Percentiles rank a stretch among this genome's conserved stretches.
Conservation (phyloP, 1,139 yeast species). For the Candida sp. region DNA sequence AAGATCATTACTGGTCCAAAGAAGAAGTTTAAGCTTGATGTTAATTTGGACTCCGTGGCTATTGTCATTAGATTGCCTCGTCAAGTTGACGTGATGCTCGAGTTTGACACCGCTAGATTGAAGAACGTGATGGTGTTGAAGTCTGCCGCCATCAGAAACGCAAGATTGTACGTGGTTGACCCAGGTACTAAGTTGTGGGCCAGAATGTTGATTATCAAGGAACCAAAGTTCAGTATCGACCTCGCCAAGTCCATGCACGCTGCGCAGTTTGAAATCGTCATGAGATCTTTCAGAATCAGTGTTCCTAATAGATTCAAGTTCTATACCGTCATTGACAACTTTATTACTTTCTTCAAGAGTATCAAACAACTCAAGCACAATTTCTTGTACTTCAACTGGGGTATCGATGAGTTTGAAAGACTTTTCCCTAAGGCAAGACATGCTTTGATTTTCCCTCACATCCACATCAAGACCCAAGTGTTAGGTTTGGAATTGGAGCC, state of each 20-base stretch:
- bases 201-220: constrained; percentile 40
- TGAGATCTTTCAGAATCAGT: constrained; percentile 35
- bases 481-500: constrained; percentile 44
- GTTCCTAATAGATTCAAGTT: constrained; percentile 69
- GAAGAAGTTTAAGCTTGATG: constrained; percentile 32
- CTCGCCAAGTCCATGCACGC: constrained; percentile 21
- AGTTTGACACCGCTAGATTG: constrained; percentile 42
- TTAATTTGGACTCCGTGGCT: constrained; percentile 45
- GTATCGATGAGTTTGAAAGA: constrained; percentile 40
- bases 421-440: constrained; percentile 36
- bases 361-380: constrained; percentile 57
- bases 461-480: constrained; percentile 31
- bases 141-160: constrained; percentile 33
- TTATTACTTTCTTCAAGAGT: constrained; percentile 64
- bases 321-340: constrained; percentile 68
- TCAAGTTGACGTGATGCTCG: constrained; percentile 54
- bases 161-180: constrained; percentile 56
- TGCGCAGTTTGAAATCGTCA: constrained; percentile 23
- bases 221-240: constrained; percentile 35
- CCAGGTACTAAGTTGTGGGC: constrained; percentile 57
- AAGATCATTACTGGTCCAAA: constrained; percentile 24
- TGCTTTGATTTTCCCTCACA: constrained; percentile 33
- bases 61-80: constrained; percentile 54
- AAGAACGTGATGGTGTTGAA: constrained; percentile 32
- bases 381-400: constrained; percentile 43